Evolutionary conservation across 2,329 filamentous ascomycete genomes (phyloP), one percentile per base, ranked within the genome.

Genomic region (Simplicillium sp.): DNA sequence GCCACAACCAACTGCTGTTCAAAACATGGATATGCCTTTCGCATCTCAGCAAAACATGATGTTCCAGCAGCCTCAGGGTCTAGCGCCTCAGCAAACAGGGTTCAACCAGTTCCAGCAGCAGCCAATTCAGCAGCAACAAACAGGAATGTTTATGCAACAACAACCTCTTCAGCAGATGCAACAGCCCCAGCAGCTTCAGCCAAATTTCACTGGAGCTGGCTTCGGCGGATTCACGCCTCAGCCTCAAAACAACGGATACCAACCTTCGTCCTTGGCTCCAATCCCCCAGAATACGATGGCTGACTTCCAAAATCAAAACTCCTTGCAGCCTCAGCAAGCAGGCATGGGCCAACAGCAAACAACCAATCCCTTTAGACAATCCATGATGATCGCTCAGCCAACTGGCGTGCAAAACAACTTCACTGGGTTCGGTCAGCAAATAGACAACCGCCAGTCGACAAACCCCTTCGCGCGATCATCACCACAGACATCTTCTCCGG

Each of bases 361-460:
- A 40, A 95, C 88, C 7, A 98, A 98, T 57, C 92, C 92, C 0
- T 98, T 98, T 75, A 77, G 92, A 34, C 84, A 88, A 56, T 96
- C 90, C 1, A 90, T 90, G 80, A 69, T 95, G 65, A 71, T 73
- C 67, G 66, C 58, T 45, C 68, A 73, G 54, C 67, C 70, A 51
- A 77, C 77, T 7, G 73, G 73, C 36, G 58, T 66, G 48, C 51
- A 60, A 34, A 33, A 17, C 31, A 34, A 18, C 29, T 16, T 34
- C 4, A 20, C 37, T 7, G 29, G 18, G 13, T 36, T 41, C 13
- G 54, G 56, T 25, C 57, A 64, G 17, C 52, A 57, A 39, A 38
- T 41, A 13, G 35, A 34, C 17, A 62, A 60, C 40, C 77, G 80
- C 28, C 82, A 86, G 54, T 82, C 83, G 25, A 94, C 87, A 3